These are phyloP conservation scores for Gossypium davidsonii DNA, from an alignment of 441 rosid species.

Conservation along the genomic window DNA sequence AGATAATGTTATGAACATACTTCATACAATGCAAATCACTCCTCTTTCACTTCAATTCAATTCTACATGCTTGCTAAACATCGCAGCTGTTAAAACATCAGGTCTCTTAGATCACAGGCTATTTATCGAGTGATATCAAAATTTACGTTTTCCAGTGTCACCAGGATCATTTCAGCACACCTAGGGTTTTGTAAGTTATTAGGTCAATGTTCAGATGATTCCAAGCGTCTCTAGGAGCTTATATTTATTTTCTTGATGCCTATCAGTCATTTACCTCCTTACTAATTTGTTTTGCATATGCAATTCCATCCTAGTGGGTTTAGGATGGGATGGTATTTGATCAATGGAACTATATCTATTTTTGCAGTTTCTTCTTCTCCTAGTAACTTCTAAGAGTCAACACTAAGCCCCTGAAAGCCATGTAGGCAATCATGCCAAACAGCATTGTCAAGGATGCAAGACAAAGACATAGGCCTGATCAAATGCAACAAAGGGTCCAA, in stretches of 20 bases:
- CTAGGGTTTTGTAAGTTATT: not conserved
- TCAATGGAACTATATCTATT: not conserved
- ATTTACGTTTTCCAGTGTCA: not conserved
- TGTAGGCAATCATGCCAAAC: not conserved
- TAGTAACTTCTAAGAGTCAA: not conserved
- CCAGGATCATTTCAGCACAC: not conserved
- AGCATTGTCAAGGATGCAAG: not conserved
- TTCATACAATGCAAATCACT: not conserved
- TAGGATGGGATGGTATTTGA: not conserved
- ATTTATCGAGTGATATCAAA: not conserved
- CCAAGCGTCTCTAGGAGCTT: not conserved
- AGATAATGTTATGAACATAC: not conserved
- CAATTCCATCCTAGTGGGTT: conserved; percentile 2
- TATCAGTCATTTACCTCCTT: not conserved
- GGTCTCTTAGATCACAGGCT: not conserved
- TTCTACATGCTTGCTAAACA: not conserved
- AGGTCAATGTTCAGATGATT: not conserved
- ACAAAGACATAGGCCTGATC: not conserved
- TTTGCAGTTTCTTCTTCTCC: not conserved
- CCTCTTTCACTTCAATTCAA: not conserved
- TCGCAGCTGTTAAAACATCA: not conserved
- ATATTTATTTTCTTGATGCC: not conserved
- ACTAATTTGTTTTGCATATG: not conserved
- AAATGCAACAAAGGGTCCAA: not conserved
- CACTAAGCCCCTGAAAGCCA: not conserved